phyloP scores from a whole-genome alignment of 805 yeast genomes.

The Ogataea pilisensis region DNA sequence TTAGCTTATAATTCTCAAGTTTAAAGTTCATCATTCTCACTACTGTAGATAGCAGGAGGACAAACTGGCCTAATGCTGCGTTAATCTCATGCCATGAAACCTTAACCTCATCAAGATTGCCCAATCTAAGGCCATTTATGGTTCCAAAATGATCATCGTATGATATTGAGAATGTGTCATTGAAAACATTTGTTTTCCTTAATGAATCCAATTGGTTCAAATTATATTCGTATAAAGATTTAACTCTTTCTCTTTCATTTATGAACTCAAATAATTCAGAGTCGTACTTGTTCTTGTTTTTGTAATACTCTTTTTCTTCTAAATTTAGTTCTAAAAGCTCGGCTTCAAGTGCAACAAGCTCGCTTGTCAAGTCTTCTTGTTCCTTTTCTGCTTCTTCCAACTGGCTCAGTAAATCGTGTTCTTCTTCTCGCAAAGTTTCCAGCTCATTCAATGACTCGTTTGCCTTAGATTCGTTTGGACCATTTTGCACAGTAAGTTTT shows the following conservation, averaged over 20 bases:
- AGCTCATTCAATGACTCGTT: conserved; percentile 44
- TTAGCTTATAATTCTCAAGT: conserved; percentile 55
- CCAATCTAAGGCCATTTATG: conserved; percentile 82
- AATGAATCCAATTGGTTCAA: conserved; percentile 65
- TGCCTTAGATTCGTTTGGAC: conserved; percentile 40
- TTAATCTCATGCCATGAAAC: conserved; percentile 91
- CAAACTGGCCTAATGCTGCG: conserved; percentile 85
- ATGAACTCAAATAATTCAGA: conserved; percentile 46
- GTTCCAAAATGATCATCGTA: conserved; percentile 83
- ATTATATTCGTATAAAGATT: conserved; percentile 58
- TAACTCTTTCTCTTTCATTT: conserved; percentile 57
- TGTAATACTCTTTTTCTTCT: conserved; percentile 45
- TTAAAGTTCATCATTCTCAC: conserved; percentile 51
- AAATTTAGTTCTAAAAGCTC: conserved; percentile 34
- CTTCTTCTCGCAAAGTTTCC: conserved; percentile 39
- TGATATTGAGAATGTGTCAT: conserved; percentile 77
- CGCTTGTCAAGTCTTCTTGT: conserved; percentile 42
- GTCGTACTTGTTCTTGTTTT: conserved; percentile 51
- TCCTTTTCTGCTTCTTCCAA: conserved; percentile 41
- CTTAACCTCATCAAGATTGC: conserved; percentile 51
- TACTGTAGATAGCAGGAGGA: conserved; percentile 64
- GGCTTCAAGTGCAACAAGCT: conserved; percentile 41
- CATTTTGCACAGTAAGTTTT: conserved; percentile 56
- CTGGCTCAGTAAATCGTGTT: conserved; percentile 31
- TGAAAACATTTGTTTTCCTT: conserved; percentile 75